Base-by-base conservation (phyloP, 352 stramenopile species). In the Saprolegnia parasitica region DNA sequence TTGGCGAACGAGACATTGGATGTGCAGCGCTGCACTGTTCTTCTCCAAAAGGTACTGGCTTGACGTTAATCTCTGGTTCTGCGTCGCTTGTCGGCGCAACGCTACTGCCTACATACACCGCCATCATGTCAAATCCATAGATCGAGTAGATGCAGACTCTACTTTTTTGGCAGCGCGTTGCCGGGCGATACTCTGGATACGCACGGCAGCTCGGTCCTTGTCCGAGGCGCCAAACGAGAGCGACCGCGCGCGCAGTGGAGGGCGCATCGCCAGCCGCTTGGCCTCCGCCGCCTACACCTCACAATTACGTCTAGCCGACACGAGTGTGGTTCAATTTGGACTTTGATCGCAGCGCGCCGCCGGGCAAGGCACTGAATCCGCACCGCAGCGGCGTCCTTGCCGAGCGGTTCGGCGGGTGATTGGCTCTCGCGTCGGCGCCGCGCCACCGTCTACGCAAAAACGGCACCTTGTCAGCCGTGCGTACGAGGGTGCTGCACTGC, bases 1-100 rank as follows among this genome's bases (percentile, higher is more conserved):
- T 66, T 83, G 74, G 0, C 75, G 72, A 4, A 70, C 70, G 20
- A 77, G 77, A 57, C 83, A 89, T 65, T 90, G 81, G 55, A 90
- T 90, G 3, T 73, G 73, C 26, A 76, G 60, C 0, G 76, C 80
- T 23, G 65, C 75, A 11, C 75, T 71, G 49, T 74, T 65, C 11
- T 75, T 13, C n/a, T 23, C 24, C 24, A 5, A 29, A n/a, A n/a
- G n/a, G n/a, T n/a, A n/a, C n/a, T n/a, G n/a, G n/a, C n/a, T n/a
- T n/a, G n/a, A n/a, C n/a, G n/a, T n/a, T n/a, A n/a, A n/a, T n/a
- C n/a, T n/a, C n/a, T 29, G n/a, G 29, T 5, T 35, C 29, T 6
- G 29, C 29, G 29, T 35, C 29, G 2, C 29, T 35, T 35, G 29
- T 35, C 29, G 29, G 29, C 29, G 29, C 29, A 35, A 6, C 2